Base-by-base conservation (phyloP, 2,329 filamentous ascomycete genomes). In the Microascus cirrosus region DNA sequence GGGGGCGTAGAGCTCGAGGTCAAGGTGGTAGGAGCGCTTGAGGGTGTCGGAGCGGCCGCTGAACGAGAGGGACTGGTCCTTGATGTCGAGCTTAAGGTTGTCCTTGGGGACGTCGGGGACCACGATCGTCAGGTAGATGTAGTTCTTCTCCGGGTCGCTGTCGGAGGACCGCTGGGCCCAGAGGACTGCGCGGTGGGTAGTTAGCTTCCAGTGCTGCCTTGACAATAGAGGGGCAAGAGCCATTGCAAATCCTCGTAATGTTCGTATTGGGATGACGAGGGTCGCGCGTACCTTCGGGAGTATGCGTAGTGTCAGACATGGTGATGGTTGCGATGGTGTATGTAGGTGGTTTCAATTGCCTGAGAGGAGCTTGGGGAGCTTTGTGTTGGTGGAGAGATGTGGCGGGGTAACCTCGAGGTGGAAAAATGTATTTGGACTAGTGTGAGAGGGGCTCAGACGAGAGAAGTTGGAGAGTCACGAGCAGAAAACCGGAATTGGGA, bases 81-180 rank as follows among this genome's bases (percentile, higher is more conserved):
- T 87, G 65, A 97, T 77, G 65, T 95, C 87, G 64, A 97, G 84
- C 78, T 91, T 88, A 65, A 95, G 77, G 68, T 86, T 85, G 53
- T 82, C 78, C 67, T 84, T 78, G 65, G 88, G 77, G 52, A 96
- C 87, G 71, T 99, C 94, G 65, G 92, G 83, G 55, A 92, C 91
- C 67, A 84, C 83, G 76, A 99, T 90, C 70, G 90, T 95, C 65
- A 99, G 82, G 79, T 91, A 95, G 80, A 99, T 78, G 77, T 90
- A 89, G 82, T 99, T 99, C 80, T 92, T 95, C 72, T 86, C 81
- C 59, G 88, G 72, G 58, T 96, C 92, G 65, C 79, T 78, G 66
- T 74, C 78, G 69, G 86, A 94, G 53, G 93, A 97, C 80, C 94
- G 92, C 80, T 99, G 94, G 64, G 94, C 93, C 94, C 94, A 99